Percentiles rank a stretch among this genome's conserved stretches.
phyloP scores from a whole-genome alignment of 371 early-diverging fungal species.

The Haplosporangium sp. region DNA sequence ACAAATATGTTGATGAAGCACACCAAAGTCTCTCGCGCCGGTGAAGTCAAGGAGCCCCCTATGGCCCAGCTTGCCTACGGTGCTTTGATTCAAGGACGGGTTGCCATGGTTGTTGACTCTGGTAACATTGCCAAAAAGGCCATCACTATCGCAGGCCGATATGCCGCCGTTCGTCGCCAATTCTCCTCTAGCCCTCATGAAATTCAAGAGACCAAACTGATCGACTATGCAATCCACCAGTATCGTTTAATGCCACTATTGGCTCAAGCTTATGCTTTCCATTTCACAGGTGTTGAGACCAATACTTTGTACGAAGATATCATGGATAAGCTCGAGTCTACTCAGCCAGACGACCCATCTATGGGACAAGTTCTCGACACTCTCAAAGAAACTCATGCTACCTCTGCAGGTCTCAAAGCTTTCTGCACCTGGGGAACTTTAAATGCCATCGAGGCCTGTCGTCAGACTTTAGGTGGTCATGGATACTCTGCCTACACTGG shows the following conservation, averaged over 20 bases:
- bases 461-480: constrained; percentile 93
- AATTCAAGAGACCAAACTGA: constrained; percentile 82
- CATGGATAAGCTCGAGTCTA: constrained; percentile 77
- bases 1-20: constrained; percentile 92
- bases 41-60: constrained; percentile 77
- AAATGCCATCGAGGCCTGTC: constrained; percentile 87
- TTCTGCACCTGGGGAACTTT: constrained; percentile 93
- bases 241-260: constrained; percentile 91
- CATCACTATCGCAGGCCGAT: constrained; percentile 89
- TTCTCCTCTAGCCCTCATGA: constrained; percentile 67
- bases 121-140: constrained; percentile 92
- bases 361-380: constrained; percentile 75
- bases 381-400: constrained; percentile 93
- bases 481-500: constrained; percentile 94
- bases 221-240: constrained; percentile 94
- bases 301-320: constrained; percentile 79
- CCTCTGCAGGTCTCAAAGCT: constrained; percentile 92
- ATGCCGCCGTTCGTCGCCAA: constrained; percentile 93
- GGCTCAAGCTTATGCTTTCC: constrained; percentile 93
- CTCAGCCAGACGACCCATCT: constrained; percentile 75
- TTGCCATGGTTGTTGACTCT: constrained; percentile 92
- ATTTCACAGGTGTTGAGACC: constrained; percentile 89
- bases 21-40: constrained; percentile 89
- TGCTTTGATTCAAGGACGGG: constrained; percentile 88
- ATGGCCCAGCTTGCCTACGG: constrained; percentile 85